Conservation (phyloP, 2,329 filamentous ascomycete species). For the Torrubiella hemipterigena region DNA sequence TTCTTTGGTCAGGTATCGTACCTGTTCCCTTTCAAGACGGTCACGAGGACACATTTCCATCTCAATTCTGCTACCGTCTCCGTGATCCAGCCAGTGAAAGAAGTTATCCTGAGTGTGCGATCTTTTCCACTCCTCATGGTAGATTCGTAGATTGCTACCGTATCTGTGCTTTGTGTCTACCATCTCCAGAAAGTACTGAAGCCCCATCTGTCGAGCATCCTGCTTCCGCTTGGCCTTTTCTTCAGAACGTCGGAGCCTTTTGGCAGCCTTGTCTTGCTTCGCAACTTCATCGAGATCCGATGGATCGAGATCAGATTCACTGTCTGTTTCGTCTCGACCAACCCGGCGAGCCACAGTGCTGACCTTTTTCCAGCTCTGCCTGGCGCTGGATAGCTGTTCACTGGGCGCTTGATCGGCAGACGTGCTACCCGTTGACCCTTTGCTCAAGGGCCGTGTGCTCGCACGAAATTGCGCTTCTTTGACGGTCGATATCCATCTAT, state of each 20-base stretch:
- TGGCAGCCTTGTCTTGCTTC: constrained; percentile 24
- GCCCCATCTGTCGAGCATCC: constrained; percentile 66
- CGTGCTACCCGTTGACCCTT: no score
- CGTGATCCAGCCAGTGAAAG: constrained; percentile 87
- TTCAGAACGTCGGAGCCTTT: constrained; percentile 28
- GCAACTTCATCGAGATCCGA: constrained; percentile 18
- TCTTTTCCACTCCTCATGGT: constrained; percentile 76
- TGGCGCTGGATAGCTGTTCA: constrained; percentile 28
- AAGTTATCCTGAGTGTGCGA: constrained; percentile 72
- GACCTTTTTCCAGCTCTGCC: constrained; percentile 64
- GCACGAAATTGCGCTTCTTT: constrained; percentile 44
- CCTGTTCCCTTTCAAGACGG: constrained; percentile 62
- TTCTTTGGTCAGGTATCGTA: constrained; percentile 73
- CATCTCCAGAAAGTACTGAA: constrained; percentile 80
- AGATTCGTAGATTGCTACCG: constrained; percentile 67
- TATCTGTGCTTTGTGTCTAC: constrained; percentile 80
- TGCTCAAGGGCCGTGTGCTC: constrained; percentile 26
- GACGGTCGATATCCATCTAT: constrained; percentile 59
- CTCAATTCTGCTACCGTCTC: constrained; percentile 60
- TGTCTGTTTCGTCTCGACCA: constrained; percentile 45
- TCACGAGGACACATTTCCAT: constrained; percentile 62
- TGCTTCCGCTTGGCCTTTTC: constrained; percentile 46
- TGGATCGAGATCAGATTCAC: constrained; percentile 29
- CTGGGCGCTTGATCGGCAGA: constrained; percentile 4
- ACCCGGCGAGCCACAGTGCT: constrained; percentile 60